phyloP scores from a whole-genome alignment of 23 red algal genomes.

The Gracilaria vermiculophylla region DNA sequence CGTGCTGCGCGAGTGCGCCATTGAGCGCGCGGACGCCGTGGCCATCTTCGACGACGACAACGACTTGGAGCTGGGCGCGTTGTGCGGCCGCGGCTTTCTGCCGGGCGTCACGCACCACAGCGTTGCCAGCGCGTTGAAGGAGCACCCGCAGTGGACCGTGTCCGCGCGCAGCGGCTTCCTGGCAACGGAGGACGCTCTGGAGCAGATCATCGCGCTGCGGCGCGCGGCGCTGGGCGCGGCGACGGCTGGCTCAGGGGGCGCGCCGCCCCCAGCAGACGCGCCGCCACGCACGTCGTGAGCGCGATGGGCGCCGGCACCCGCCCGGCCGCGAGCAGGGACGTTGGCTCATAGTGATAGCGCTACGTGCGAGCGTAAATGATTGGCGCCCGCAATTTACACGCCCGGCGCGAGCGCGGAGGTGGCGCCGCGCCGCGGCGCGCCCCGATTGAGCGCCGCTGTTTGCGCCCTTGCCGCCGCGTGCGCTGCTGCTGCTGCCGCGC shows the following conservation, averaged over 20 bases:
- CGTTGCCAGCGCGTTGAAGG: constrained; percentile 49
- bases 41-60: constrained; percentile 96
- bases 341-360: too few species aligned
- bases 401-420: not conserved
- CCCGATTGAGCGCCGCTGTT: too few species aligned
- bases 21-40: constrained; percentile 25
- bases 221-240: not conserved
- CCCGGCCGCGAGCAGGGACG: too few species aligned
- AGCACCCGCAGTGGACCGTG: constrained; percentile 68
- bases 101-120: constrained; percentile 73
- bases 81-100: constrained; percentile 58
- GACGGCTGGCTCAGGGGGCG: not conserved
- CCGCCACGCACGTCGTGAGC: too few species aligned
- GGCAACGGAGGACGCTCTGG: constrained; percentile 76
- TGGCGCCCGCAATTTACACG: too few species aligned
- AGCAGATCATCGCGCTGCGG: constrained; percentile 39
- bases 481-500: not conserved
- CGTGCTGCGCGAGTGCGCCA: constrained; percentile 24
- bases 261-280: too few species aligned
- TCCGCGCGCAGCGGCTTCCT: constrained; percentile 52
- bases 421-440: not conserved
- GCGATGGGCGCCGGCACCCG: too few species aligned
- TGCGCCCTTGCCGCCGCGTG: not conserved
- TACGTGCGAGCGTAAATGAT: too few species aligned
- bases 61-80: constrained; percentile 77